Evolutionary conservation across 805 yeast species (phyloP).

Genomic region (Yarrowia sp.): DNA sequence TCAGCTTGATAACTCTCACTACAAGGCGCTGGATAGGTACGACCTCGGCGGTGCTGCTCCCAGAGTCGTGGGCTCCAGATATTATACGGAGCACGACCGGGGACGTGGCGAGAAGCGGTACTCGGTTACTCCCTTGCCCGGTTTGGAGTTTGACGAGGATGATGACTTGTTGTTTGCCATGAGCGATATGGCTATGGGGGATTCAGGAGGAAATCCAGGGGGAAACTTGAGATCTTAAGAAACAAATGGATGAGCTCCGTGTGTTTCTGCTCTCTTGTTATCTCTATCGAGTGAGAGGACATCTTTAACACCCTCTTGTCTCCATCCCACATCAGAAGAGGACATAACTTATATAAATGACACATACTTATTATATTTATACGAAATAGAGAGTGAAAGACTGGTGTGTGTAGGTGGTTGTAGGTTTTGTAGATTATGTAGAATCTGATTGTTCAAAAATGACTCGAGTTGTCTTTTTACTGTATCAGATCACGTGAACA

Average conservation of each 20-base stretch:
- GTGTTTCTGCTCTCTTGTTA: too few species aligned
- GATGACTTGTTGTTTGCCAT: conserved; percentile 41
- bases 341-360: conserved; percentile 12
- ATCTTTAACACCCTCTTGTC: too few species aligned
- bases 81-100: conserved; percentile 18
- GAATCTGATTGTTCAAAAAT: too few species aligned
- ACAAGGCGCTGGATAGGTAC: conserved; percentile 8
- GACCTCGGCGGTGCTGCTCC: background rate
- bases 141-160: conserved; percentile 32
- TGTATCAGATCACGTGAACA: too few species aligned
- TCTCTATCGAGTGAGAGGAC: too few species aligned
- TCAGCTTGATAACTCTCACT: conserved; percentile 24
- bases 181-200: conserved; percentile 39
- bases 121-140: conserved; percentile 23
- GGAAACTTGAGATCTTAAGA: background rate
- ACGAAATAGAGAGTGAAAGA: background rate
- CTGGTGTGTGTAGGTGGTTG: too few species aligned
- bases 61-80: background rate
- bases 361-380: conserved; percentile 15
- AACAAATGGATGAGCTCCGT: too few species aligned
- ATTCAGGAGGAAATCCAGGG: background rate
- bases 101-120: conserved; percentile 27
- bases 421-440: too few species aligned
- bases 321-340: background rate
- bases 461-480: too few species aligned